Evolutionary conservation across 805 yeast genomes (phyloP), one percentile per base, ranked within the genome.

Genomic region (Saturnispora zaruensis): DNA sequence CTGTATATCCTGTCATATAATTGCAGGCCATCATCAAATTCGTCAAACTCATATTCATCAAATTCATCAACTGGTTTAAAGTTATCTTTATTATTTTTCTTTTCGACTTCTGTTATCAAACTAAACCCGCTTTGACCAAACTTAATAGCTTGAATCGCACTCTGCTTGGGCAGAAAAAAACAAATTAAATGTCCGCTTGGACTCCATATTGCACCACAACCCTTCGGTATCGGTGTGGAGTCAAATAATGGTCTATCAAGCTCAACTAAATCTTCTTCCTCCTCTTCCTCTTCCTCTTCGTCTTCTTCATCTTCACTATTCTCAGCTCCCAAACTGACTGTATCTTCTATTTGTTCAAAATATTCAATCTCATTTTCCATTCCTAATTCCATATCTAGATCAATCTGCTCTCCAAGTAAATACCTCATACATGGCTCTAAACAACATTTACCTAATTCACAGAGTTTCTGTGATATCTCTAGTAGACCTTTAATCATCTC

Each of bases 131-230:
- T 77, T 47, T 76, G 81, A 43, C 76, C 79, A 57, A 78, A 73
- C 42, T 72, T 74, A 41, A 79, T 74, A 13, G 57, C 54, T 25
- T 73, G 66, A 32, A 63, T 65, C 41, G 67, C 69, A 55, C 71
- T 67, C 44, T 67, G 72, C 45, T 77, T 77, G 0, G 84, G 81
- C 8, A 83, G 76, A 66, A 87, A 88, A 59, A 90, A 90, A 60
- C 96, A 87, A 1, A 90, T 83, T 46, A 90, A 68, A 51, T 79
- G 79, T 0, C 96, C 96, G 3, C 78, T 75, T 11, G 79, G 75
- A 0, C 95, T 74, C 96, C 96, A 90, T 1, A 79, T 71, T 0
- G 96, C 96, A 8, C 96, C 96, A 69, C 96, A 90, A 8, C 89
- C 93, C 60, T 87, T 89, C 0, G 97, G 96, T 13, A 90, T 75